Percentiles rank a stretch among this genome's conserved stretches.
Evolutionary conservation across 202 grass and related monocot genomes (phyloP).

Genomic region (Panicum virgatum): DNA sequence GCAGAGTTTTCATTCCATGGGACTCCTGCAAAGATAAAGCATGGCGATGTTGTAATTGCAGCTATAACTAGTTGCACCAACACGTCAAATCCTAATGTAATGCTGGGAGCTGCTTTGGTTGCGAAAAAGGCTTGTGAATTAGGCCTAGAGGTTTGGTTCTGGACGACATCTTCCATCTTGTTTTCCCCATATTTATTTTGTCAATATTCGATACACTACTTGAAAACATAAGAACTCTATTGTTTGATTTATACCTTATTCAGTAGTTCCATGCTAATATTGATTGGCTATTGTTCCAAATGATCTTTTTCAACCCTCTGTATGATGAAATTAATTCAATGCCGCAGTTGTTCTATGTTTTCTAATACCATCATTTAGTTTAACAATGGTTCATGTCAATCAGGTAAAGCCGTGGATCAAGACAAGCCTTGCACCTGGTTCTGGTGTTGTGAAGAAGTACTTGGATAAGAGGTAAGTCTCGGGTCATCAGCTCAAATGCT

Average conservation of each 20-base stretch:
- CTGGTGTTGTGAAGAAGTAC: conserved; percentile 93
- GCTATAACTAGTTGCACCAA: conserved; percentile 99
- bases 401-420: conserved; percentile 99
- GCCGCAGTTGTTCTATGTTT: conserved; percentile 6
- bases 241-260: conserved; percentile 15
- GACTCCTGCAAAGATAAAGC: conserved; percentile 77
- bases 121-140: conserved; percentile 98
- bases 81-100: conserved; percentile 99
- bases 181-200: conserved; percentile 5
- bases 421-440: conserved; percentile 97
- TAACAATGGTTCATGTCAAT: conserved; percentile 30
- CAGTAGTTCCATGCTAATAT: background rate
- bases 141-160: conserved; percentile 72
- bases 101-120: conserved; percentile 95
- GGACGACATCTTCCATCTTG: background rate
- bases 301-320: conserved; percentile 2
- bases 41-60: conserved; percentile 98
- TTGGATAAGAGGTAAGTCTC: conserved; percentile 76
- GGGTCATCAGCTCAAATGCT: background rate
- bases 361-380: conserved; percentile 17
- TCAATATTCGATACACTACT: conserved; percentile 11
- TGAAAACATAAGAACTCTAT: conserved; percentile 12
- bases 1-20: conserved; percentile 87
- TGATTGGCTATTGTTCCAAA: background rate
- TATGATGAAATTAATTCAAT: background rate